Base-by-base conservation (phyloP, 169 alveolate species). In the Plasmodium adleri region DNA sequence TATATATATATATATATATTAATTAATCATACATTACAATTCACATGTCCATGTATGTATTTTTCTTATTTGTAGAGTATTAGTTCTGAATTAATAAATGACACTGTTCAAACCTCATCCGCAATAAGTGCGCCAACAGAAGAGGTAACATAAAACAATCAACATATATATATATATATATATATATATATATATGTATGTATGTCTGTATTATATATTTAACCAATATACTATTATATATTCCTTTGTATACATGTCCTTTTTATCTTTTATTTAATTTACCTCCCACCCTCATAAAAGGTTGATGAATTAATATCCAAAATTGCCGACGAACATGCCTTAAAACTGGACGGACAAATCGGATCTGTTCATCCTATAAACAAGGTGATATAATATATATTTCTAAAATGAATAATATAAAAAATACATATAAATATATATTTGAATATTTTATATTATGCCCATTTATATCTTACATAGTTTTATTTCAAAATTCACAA, bases 241-340 rank as follows among this genome's bases (percentile, higher is more conserved):
- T 45, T 49, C 47, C 62, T 49, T 43, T 22, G 20, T 39, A 26
- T 20, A 32, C 7, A 32, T n/a, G 3, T 56, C 22, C 26, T 47
- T 20, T 12, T 22, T 39, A 26, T 13, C 13, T 39, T 50, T 76
- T 62, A 43, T 75, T 75, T 62, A 32, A 13, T 75, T 62, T 75
- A 2, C 28, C 13, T 12, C 68, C 17, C 20, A 4, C 17, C 47
- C 17, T 6, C 49, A 28, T 28, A 45, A 50, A 43, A 76, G 89
- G 78, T 76, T 26, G 78, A 76, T 45, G 89, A 76, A 64, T 45
- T 76, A 59, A 76, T 76, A 56, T 76, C 89, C 12, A 76, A 76
- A 76, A 76, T 76, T 59, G 89, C 89, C 49, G 89, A 76, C 50
- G 89, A 76, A 45, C 89, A 76, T 56, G 89, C 89, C 56, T 49